Evolutionary conservation across 2,329 filamentous ascomycete genomes (phyloP).

Genomic region (Colletotrichum spinosum): DNA sequence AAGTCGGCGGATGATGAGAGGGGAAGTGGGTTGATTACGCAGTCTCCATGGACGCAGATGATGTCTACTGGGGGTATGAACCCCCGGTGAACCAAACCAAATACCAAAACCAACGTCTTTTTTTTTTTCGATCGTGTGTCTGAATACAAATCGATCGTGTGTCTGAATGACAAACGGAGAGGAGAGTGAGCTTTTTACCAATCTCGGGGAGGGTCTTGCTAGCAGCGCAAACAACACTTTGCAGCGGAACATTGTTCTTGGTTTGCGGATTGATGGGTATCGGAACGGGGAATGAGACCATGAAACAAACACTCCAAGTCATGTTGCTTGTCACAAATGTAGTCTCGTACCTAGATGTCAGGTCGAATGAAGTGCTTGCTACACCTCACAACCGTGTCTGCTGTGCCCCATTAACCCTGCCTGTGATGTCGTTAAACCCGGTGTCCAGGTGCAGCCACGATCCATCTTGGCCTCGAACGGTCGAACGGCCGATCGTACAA

Average conservation of each 20-base stretch:
- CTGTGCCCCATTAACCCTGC: too few relatives aligned
- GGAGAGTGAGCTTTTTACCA: conserved; percentile 12
- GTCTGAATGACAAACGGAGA: conserved; percentile 3
- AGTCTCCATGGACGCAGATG: conserved; percentile 34
- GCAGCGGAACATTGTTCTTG: conserved; percentile 20
- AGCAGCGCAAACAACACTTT: conserved; percentile 26
- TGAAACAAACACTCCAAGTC: conserved; percentile 15
- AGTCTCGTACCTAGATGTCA: conserved; percentile 26
- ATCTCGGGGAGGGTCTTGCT: conserved; percentile 23
- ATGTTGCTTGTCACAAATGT: conserved; percentile 36
- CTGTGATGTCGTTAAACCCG: too few relatives aligned
- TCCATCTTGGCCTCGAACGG: too few relatives aligned
- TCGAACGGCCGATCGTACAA: too few relatives aligned
- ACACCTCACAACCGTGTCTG: background rate
- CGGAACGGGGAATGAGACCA: conserved; percentile 34
- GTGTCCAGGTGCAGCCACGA: too few relatives aligned
- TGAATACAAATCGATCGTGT: too few relatives aligned
- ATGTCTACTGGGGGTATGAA: conserved; percentile 11
- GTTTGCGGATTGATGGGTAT: conserved; percentile 19
- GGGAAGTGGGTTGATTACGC: conserved; percentile 30
- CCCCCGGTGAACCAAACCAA: background rate
- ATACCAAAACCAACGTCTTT: conserved; percentile 12
- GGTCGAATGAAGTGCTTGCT: conserved; percentile 32
- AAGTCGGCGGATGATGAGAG: conserved; percentile 34
- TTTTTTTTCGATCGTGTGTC: background rate